Evolutionary conservation across 208 protist genomes (phyloP).

Genomic region (Porcisia hertigi): DNA sequence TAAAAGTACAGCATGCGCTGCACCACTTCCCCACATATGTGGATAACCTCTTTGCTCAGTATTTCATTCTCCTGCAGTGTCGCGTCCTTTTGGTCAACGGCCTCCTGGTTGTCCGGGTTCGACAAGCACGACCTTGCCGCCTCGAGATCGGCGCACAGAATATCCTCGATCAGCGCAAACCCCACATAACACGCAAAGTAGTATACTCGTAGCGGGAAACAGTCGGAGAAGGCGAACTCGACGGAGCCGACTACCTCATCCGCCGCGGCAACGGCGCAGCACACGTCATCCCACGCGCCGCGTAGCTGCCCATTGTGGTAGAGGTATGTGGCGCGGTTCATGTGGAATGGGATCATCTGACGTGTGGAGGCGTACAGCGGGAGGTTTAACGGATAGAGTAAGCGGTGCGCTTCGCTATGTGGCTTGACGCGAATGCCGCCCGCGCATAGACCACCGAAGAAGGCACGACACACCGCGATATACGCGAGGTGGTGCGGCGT

Average conservation of each 20-base stretch:
- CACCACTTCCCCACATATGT: conserved; percentile 45
- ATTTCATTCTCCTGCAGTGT: conserved; percentile 33
- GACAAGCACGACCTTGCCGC: conserved; percentile 31
- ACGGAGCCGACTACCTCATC: conserved; percentile 78
- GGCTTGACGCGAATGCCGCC: conserved; percentile 39
- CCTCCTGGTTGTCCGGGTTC: conserved; percentile 8
- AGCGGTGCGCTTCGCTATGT: conserved; percentile 27
- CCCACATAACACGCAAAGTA: conserved; percentile 56
- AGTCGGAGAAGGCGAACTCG: conserved; percentile 74
- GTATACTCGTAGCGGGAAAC: conserved; percentile 70
- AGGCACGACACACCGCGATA: conserved; percentile 60
- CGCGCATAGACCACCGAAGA: conserved; percentile 68
- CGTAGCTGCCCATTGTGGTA: conserved; percentile 33
- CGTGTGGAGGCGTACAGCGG: conserved; percentile 51
- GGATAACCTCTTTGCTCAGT: conserved; percentile 48
- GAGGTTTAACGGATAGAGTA: conserved; percentile 56
- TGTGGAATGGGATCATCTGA: conserved; percentile 69
- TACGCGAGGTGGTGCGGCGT: conserved; percentile 58
- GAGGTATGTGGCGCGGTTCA: conserved; percentile 61
- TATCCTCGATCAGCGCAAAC: conserved; percentile 31
- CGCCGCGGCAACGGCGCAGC: conserved; percentile 64
- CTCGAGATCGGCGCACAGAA: conserved; percentile 45
- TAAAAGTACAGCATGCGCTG: conserved; percentile 56
- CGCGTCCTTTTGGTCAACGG: conserved; percentile 22
- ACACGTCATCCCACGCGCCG: conserved; percentile 67